Conservation (phyloP, 495 filamentous ascomycete species). For the Thozetella sp. region DNA sequence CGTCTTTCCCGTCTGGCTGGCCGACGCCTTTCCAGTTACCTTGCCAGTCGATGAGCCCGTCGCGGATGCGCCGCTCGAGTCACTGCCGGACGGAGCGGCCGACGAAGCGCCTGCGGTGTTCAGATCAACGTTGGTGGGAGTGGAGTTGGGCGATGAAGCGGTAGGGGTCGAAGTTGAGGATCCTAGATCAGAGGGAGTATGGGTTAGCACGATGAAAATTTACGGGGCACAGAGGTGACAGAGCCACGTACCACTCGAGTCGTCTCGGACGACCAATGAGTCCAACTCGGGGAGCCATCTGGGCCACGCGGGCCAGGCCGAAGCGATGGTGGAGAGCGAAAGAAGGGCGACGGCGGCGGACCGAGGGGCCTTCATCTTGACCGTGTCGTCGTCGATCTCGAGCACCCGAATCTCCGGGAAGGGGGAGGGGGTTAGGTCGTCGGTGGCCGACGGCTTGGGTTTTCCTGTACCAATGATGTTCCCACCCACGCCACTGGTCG, state of each 20-base stretch:
- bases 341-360: constrained; percentile 31
- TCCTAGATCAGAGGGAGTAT: neutral
- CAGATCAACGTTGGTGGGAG: constrained; percentile 18
- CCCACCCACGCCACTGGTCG: too few relatives aligned
- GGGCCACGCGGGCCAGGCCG: constrained; percentile 32
- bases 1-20: constrained; percentile 24
- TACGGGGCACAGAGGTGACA: too few relatives aligned
- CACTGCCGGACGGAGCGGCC: constrained; percentile 8
- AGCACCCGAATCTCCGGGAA: neutral
- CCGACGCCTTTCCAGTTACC: constrained; percentile 17
- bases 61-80: too few relatives aligned
- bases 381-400: neutral
- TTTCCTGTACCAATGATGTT: too few relatives aligned
- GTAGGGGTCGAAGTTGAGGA: neutral
- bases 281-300: constrained; percentile 37
- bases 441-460: too few relatives aligned
- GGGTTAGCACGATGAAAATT: neutral
- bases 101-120: constrained; percentile 28
- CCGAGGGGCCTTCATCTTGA: constrained; percentile 22
- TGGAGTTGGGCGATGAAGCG: neutral
- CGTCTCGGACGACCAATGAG: constrained; percentile 35
- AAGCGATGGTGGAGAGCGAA: constrained; percentile 28
- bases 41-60: constrained; percentile 20
- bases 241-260: constrained; percentile 20
- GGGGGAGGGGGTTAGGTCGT: constrained; percentile 1